Base-by-base conservation (phyloP, 2,329 filamentous ascomycete species). In the Sarocladiaceae sp. region DNA sequence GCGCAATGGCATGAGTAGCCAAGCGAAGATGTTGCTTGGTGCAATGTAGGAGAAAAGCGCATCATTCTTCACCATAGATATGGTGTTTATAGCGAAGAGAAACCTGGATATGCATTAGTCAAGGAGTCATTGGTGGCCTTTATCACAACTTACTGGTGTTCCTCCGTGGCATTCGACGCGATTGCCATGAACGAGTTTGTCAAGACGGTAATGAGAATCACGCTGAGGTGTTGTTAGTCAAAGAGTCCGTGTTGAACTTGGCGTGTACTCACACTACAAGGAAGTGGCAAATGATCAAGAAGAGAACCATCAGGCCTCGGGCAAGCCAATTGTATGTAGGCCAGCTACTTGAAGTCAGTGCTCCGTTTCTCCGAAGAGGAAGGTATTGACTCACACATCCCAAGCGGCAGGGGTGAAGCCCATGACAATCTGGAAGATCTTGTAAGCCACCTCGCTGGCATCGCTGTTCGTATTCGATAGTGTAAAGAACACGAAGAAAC, bases 31-130 rank as follows among this genome's bases (percentile, higher is more conserved):
- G 64, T 97, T 97, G 13, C 88, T 87, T 0, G 93, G 93, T 1
- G 93, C 88, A 55, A 97, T 82, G 65, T 97, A 97, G 3, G 90
- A 95, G 73, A 97, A 97, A 0, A 97, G 75, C 0, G 91, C 88
- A 66, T 97, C 93, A n/a, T 94, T 96, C 68, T 97, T 97, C 58
- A 97, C 93, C 89, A 96, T 95, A 4, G 90, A 95, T 48, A 97
- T 96, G 4, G 93, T 95, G 64, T 97, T 97, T 66, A 97, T 91
- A 0, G 93, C 93, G 63, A 97, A 97, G 2, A 97, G 71, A 64
- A 96, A 97, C 54, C 78, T 81, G 55, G 60, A 33, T 7, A 28
- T 7, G 17, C 3, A 23, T 28, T 17, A 48, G 63, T 17, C 13
- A 3, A 48, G 44, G 4, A 7, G 29, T n/a, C n/a, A n/a, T n/a